phyloP scores from a whole-genome alignment of 192 early-diverging fungal species.

The Entophlyctis luteolus region DNA sequence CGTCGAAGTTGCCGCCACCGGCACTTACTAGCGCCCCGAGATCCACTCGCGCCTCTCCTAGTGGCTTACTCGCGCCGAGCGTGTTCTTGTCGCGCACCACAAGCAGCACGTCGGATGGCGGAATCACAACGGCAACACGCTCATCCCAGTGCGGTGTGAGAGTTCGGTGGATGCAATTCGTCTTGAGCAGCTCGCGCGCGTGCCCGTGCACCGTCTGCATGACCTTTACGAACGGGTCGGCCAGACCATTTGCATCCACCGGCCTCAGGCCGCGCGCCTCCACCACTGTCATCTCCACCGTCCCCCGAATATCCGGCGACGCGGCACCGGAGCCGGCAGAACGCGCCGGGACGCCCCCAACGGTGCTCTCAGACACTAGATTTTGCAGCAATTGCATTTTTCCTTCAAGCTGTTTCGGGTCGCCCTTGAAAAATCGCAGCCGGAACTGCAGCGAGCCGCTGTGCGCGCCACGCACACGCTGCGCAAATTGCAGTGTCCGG shows the following conservation, averaged over 20 bases:
- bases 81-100: conserved; percentile 68
- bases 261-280: conserved; percentile 48
- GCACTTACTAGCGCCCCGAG: conserved; percentile 42
- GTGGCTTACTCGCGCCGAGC: conserved; percentile 52
- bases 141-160: conserved; percentile 59
- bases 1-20: conserved; percentile 17
- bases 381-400: not conserved
- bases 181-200: conserved; percentile 61
- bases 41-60: conserved; percentile 57
- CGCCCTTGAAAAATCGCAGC: not conserved
- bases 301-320: not conserved
- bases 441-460: not conserved
- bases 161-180: conserved; percentile 66
- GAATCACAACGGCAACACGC: conserved; percentile 23
- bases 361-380: too few relatives aligned
- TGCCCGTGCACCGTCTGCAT: conserved; percentile 36
- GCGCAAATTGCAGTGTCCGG: not conserved
- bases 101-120: conserved; percentile 45
- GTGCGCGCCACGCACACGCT: not conserved
- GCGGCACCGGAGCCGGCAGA: not conserved
- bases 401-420: not conserved
- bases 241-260: conserved; percentile 55
- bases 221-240: conserved; percentile 67
- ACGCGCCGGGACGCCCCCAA: not conserved
- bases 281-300: conserved; percentile 36